Base-by-base conservation (phyloP, 176 grass and related monocot species). In the Echinochloa phyllopogon region DNA sequence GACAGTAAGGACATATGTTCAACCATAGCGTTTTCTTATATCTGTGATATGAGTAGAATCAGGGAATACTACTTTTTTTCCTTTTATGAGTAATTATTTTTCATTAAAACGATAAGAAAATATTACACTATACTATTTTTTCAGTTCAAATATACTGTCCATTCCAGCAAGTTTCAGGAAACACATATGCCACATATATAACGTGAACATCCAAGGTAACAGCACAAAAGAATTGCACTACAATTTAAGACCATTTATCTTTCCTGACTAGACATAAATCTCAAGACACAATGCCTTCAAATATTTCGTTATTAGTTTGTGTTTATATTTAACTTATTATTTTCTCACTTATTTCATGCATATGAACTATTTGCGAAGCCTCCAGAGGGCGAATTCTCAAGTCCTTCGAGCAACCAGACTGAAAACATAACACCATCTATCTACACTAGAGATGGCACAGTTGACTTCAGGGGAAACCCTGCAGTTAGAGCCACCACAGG, bases 401-500 rank as follows among this genome's bases (percentile, higher is more conserved):
- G 24, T 33, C 33, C 43, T n/a, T 6, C 44, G 5, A 4, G 12
- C 43, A 65, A 36, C 3, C 10, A 21, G 5, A n/a, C 12, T 21
- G 48, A 39, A 0, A 49, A 52, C 62, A 41, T 2, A 15, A 15
- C 29, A 24, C 36, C 62, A 7, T 67, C 20, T 4, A 2, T 80
- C 2, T 65, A 80, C 73, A 87, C 84, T 25, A 61, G 76, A 67
- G 84, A 87, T 85, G 79, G 69, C 17, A 87, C 87, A 5, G 15
- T 84, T 37, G 87, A 92, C 55, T 48, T 70, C n/a, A 76, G 20
- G 20, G 87, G 87, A 41, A 87, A 70, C 17, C 87, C 79, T 7
- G 84, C 75, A 10, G 10, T 78, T 24, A 93, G 72, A 72, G 20
- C 60, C 86, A 76, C 63, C 39, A 89, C 87, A 41, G 84, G 91